Conservation (phyloP, 495 filamentous ascomycete species). For the Tuber umbilicatum region DNA sequence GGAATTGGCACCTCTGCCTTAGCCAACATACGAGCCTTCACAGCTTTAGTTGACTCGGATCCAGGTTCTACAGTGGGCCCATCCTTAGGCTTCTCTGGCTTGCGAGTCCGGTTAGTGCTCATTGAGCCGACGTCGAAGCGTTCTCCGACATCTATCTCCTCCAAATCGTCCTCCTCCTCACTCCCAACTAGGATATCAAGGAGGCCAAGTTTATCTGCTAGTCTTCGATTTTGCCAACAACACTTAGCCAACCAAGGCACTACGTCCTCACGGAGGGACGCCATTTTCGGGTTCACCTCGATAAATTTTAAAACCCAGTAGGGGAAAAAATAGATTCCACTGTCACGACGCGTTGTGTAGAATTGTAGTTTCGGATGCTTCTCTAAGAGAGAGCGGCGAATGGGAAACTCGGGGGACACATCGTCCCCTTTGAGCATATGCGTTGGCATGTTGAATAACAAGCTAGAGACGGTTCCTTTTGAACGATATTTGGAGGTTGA, state of each 20-base stretch:
- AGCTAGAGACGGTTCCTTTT: background rate
- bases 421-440: background rate
- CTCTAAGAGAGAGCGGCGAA: constrained; percentile 49
- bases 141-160: constrained; percentile 47
- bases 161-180: constrained; percentile 36
- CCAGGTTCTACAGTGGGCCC: constrained; percentile 3
- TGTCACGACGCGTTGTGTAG: constrained; percentile 66
- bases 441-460: background rate
- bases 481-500: background rate
- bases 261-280: constrained; percentile 84
- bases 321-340: constrained; percentile 88
- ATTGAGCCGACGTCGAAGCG: constrained; percentile 53
- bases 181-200: constrained; percentile 55
- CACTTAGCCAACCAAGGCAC: constrained; percentile 94
- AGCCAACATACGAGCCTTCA: constrained; percentile 3
- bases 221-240: constrained; percentile 75
- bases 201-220: constrained; percentile 70
- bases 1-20: constrained; percentile 47
- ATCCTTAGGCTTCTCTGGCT: constrained; percentile 28
- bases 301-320: constrained; percentile 84
- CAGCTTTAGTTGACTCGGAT: constrained; percentile 8
- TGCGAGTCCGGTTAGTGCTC: constrained; percentile 50
- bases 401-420: background rate
- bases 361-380: constrained; percentile 68
- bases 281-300: constrained; percentile 65